Evolutionary conservation across 2,329 filamentous ascomycete species (phyloP).

Genomic region (Alternaria alternata): DNA sequence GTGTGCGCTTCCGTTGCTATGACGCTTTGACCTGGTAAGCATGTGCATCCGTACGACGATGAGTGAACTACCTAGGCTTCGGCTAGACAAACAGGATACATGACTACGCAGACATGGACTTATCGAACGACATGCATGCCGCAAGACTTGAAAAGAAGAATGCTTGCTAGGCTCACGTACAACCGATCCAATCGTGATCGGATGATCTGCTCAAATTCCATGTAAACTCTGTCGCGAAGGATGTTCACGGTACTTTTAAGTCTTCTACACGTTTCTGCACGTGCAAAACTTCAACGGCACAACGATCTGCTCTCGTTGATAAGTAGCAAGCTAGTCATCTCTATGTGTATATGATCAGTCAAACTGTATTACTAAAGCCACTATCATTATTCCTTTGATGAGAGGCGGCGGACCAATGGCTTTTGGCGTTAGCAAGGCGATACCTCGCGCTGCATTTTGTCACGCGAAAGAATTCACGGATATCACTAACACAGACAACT

Average conservation of each 20-base stretch:
- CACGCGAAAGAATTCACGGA: conserved; percentile 56
- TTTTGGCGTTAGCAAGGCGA: conserved; percentile 62
- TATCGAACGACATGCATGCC: neutral
- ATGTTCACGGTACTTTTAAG: neutral
- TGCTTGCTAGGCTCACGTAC: neutral
- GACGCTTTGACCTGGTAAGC: neutral
- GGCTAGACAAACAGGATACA: neutral
- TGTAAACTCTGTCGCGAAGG: neutral
- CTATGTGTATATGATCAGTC: neutral
- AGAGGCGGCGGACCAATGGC: conserved; percentile 70
- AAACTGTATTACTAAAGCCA: conserved; percentile 41
- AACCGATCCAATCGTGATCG: neutral
- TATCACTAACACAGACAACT: conserved; percentile 51
- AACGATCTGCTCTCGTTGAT: neutral
- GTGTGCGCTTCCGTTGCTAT: neutral
- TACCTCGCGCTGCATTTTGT: conserved; percentile 62
- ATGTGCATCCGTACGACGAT: neutral
- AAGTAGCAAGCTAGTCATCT: neutral
- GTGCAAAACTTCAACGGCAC: neutral
- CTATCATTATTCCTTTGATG: conserved; percentile 68
- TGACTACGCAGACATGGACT: neutral
- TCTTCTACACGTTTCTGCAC: neutral
- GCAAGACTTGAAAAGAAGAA: neutral
- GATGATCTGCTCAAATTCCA: neutral
- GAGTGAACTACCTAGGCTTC: neutral